Conservation (phyloP, 345 rosid species). For the Capsella bursapastoris region DNA sequence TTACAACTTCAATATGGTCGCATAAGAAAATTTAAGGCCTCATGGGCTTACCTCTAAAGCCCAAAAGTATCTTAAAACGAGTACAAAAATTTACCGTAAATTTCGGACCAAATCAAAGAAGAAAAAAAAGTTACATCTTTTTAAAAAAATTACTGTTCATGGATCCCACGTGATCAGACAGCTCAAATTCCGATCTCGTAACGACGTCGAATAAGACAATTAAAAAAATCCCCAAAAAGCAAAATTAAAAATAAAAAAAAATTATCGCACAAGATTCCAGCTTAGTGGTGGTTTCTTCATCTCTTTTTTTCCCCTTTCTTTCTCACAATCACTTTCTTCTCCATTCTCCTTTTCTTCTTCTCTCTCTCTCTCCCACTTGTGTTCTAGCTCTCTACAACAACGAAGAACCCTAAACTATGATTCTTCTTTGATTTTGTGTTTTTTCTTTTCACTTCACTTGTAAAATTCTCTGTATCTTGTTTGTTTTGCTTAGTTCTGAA, state of each 20-base stretch:
- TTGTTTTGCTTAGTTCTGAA: conserved; percentile 29
- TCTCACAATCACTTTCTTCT: conserved; percentile 36
- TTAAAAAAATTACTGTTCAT: conserved; percentile 18
- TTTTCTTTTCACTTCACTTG: neutral
- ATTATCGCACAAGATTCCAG: conserved; percentile 44
- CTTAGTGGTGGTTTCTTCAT: conserved; percentile 40
- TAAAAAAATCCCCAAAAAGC: conserved; percentile 31
- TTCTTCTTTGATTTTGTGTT: neutral
- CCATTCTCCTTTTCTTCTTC: conserved; percentile 1
- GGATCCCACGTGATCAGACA: conserved; percentile 45
- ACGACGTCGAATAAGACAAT: conserved; percentile 43
- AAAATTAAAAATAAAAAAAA: conserved; percentile 1
- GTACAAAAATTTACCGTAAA: conserved; percentile 1
- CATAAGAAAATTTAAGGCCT: too few relatives aligned
- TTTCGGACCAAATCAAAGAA: conserved; percentile 24
- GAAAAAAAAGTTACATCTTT: neutral
- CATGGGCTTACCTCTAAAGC: too few relatives aligned
- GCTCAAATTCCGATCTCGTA: conserved; percentile 42
- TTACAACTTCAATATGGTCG: too few relatives aligned
- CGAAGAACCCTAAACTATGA: conserved; percentile 32
- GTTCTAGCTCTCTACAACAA: neutral
- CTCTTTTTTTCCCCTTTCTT: neutral
- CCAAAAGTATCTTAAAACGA: too few relatives aligned
- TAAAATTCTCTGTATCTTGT: neutral
- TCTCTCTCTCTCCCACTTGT: conserved; percentile 24